phyloP scores from a whole-genome alignment of 495 filamentous ascomycete species.

The Penicillium daleae region DNA sequence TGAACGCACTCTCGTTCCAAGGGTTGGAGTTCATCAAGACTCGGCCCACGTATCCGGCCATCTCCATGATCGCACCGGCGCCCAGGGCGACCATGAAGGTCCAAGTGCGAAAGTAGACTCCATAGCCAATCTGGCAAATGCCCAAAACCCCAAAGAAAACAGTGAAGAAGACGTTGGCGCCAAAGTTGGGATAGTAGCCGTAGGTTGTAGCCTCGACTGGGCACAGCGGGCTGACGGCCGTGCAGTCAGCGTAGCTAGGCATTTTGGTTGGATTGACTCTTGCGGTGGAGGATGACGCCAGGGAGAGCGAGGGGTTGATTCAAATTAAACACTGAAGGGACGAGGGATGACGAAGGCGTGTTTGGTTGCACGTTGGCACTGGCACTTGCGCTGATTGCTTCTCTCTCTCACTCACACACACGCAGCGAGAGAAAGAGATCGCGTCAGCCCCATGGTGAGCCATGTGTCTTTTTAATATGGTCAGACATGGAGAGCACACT shows the following conservation, averaged over 20 bases:
- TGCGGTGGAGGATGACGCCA: background rate
- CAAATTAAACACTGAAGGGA: background rate
- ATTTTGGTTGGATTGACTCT: conserved; percentile 11
- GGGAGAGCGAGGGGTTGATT: background rate
- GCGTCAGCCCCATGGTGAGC: background rate
- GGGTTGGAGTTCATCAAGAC: conserved; percentile 63
- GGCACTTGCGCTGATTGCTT: background rate
- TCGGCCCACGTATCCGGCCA: conserved; percentile 63
- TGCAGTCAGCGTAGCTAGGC: conserved; percentile 48
- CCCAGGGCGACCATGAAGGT: conserved; percentile 58
- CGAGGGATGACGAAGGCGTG: background rate
- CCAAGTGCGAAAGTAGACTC: conserved; percentile 63
- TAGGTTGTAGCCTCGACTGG: conserved; percentile 65
- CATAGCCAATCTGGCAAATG: conserved; percentile 50
- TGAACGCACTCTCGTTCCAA: conserved; percentile 60
- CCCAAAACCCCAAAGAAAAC: conserved; percentile 57
- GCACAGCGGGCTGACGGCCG: conserved; percentile 50
- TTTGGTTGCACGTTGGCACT: background rate
- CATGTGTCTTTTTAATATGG: background rate
- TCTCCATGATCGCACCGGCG: conserved; percentile 51
- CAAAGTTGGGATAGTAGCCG: conserved; percentile 68
- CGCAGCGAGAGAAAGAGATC: background rate
- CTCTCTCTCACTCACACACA: background rate
- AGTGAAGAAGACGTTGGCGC: conserved; percentile 64
- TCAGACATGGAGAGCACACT: background rate